Evolutionary conservation across 208 protist genomes (phyloP).

Genomic region (Crithidia thermophila): DNA sequence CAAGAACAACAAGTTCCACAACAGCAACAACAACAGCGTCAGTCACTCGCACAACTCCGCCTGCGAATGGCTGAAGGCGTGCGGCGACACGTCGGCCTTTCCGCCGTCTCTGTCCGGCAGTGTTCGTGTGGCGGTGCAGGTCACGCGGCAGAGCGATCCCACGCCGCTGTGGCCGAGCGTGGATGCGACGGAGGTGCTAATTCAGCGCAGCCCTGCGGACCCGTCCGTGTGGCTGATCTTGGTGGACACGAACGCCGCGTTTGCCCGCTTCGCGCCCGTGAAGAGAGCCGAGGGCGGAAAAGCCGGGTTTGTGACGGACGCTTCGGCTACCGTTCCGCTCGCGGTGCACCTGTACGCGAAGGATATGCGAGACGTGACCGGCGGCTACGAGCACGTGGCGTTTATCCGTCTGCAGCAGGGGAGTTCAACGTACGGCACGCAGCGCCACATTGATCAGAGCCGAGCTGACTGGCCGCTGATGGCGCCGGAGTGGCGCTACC

Average conservation of each 20-base stretch:
- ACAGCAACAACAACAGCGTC: too few species aligned
- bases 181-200: slow-evolving; percentile 53
- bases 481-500: slow-evolving; percentile 22
- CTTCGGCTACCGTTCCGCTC: slow-evolving; percentile 6
- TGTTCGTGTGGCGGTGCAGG: slow-evolving; percentile 27
- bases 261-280: slow-evolving; percentile 9
- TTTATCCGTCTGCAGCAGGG: slow-evolving; percentile 49
- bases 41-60: too few species aligned
- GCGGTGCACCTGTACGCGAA: slow-evolving; percentile 34
- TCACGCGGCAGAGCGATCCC: slow-evolving; percentile 29
- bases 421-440: too few species aligned
- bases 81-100: background rate
- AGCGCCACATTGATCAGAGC: too few species aligned
- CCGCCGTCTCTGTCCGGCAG: too few species aligned
- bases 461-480: too few species aligned
- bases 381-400: slow-evolving; percentile 57
- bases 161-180: slow-evolving; percentile 42
- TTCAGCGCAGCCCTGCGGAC: slow-evolving; percentile 61
- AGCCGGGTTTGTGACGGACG: slow-evolving; percentile 28
- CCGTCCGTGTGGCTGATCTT: slow-evolving; percentile 65
- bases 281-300: background rate
- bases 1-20: too few species aligned
- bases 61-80: too few species aligned
- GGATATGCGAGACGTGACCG: slow-evolving; percentile 18
- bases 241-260: slow-evolving; percentile 45